Evolutionary conservation across 2,329 filamentous ascomycete genomes (phyloP).

Genomic region (Aspergillus ustus): DNA sequence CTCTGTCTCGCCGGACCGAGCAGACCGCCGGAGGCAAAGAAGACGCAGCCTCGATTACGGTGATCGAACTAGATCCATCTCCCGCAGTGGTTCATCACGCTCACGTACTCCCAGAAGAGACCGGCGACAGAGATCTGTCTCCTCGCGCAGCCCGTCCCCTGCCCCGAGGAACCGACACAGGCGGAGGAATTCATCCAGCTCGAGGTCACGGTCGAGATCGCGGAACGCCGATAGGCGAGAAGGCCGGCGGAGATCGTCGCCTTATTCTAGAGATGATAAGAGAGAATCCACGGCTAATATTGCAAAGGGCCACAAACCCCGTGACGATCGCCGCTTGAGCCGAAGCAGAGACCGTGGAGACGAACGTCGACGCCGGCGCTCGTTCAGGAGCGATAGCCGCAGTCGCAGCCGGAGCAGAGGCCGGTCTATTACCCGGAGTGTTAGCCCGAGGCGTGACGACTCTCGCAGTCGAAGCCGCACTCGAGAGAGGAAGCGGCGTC

Average conservation of each 20-base stretch:
- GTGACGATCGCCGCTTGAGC: conserved; percentile 45
- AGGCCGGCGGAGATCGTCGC: conserved; percentile 49
- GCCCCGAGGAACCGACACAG: conserved; percentile 35
- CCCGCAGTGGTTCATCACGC: conserved; percentile 56
- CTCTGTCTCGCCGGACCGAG: conserved; percentile 47
- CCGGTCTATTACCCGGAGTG: conserved; percentile 43
- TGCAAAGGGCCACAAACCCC: conserved; percentile 50
- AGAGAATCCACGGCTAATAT: conserved; percentile 55
- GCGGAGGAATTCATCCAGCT: conserved; percentile 41
- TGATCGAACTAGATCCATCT: conserved; percentile 55
- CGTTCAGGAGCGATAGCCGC: conserved; percentile 33
- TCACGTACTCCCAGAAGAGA: conserved; percentile 60
- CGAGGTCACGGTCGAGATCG: conserved; percentile 42
- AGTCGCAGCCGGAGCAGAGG: conserved; percentile 31
- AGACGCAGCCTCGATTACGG: conserved; percentile 46
- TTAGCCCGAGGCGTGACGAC: conserved; percentile 43
- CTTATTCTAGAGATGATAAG: conserved; percentile 46
- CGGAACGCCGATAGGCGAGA: conserved; percentile 30
- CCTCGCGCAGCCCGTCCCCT: conserved; percentile 44
- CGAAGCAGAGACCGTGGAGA: conserved; percentile 28
- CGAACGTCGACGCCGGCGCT: conserved; percentile 34
- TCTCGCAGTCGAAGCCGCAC: conserved; percentile 37
- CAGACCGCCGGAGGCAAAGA: conserved; percentile 40
- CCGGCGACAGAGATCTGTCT: conserved; percentile 46
- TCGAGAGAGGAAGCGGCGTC: conserved; percentile 47